Evolutionary conservation across 768 basidiomycete genomes (phyloP), one percentile per base, ranked within the genome.

Genomic region (Amanita fuliginea): DNA sequence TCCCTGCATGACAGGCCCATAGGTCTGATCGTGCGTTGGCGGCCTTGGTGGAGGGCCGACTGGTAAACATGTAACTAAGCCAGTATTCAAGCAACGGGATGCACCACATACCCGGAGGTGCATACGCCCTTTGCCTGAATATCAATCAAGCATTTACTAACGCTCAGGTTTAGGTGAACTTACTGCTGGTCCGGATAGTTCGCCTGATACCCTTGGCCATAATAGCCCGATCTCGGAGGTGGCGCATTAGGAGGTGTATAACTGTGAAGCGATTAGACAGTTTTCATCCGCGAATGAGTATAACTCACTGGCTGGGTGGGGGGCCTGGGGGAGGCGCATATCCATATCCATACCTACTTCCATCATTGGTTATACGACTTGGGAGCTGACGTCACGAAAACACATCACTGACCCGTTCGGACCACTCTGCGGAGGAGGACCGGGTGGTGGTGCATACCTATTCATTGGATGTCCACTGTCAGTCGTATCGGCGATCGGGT

Each of bases 1-100:
- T 18, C 64, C 70, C 52, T 78, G 69, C 42, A 74, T 64, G 45
- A 79, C 78, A 8, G 80, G 77, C 1, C 82, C 80, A 55, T 83
- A 86, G 52, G 72, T 60, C 57, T 89, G 86, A 24, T 73, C 64
- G 37, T 74, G 68, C 3, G 67, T 56, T 1, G 83, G 81, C 11
- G 83, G 81, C 59, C 62, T 68, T 6, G 68, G 71, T 41, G 80
- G 77, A 30, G 74, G 69, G 0, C 71, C 70, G 35, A 47, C 62
- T 64, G 33, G 30, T 19, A 22, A 1, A 32, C 16, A 16, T 21
- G 6, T 46, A 18, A 9, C n/a, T 39, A 13, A 36, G 35, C 4
- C 6, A n/a, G n/a, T 11, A 11, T 46, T 1, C 24, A 26, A 18
- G 46, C 28, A 26, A 46, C 7, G 30, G 35, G 24, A 22, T 3